phyloP scores from a whole-genome alignment of 371 early-diverging fungal species.

The Mortierella sp. region DNA sequence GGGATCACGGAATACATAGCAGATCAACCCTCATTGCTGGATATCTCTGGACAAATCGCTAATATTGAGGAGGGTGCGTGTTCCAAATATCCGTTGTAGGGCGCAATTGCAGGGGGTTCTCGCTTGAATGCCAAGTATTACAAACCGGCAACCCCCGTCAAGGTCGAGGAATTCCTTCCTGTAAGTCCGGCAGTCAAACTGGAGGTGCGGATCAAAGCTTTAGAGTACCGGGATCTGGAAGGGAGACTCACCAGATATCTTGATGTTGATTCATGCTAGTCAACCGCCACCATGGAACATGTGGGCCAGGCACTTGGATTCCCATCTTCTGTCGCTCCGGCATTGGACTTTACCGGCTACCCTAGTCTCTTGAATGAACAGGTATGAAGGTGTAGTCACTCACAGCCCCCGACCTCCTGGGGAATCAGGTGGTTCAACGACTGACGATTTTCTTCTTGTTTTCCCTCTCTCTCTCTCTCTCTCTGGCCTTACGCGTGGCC shows the following conservation, averaged over 20 bases:
- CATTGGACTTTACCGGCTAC: slow-evolving; percentile 32
- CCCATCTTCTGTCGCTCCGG: slow-evolving; percentile 31
- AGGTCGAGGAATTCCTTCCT: slow-evolving; percentile 54
- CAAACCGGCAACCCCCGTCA: slow-evolving; percentile 50
- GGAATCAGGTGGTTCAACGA: too few species aligned
- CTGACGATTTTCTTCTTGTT: too few species aligned
- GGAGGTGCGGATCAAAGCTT: too few species aligned
- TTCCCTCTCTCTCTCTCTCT: too few species aligned
- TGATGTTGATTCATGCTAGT: slow-evolving; percentile 16
- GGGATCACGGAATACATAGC: too few species aligned
- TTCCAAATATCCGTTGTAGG: slow-evolving; percentile 15
- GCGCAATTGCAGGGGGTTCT: slow-evolving; percentile 38
- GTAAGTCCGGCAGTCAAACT: slow-evolving; percentile 32
- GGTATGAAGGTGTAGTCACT: too few species aligned
- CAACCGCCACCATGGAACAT: slow-evolving; percentile 42
- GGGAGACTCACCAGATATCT: not conserved
- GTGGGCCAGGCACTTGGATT: slow-evolving; percentile 45
- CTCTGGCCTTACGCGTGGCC: too few species aligned
- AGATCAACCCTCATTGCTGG: too few species aligned
- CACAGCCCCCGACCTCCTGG: too few species aligned
- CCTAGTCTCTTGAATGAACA: slow-evolving; percentile 51
- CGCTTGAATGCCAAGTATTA: slow-evolving; percentile 56
- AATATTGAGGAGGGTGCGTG: too few species aligned
- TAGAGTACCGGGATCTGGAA: too few species aligned
- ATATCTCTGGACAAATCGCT: too few species aligned